Evolutionary conservation across 202 grass and related monocot species (phyloP).

Genomic region (Eragrostis tef): DNA sequence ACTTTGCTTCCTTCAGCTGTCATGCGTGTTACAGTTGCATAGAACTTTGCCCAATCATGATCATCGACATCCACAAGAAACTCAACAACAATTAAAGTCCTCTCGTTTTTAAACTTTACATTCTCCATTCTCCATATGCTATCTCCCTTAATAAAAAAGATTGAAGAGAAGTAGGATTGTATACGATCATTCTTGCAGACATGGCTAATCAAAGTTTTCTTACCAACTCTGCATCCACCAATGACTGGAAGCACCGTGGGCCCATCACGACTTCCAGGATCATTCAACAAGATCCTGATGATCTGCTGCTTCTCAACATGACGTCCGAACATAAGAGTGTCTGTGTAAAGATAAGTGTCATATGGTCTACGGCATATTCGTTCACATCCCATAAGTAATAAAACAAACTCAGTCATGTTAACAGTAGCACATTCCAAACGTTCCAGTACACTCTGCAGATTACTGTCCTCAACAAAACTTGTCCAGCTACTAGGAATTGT

Average conservation of each 20-base stretch:
- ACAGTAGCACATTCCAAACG: neutral
- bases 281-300: neutral
- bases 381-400: neutral
- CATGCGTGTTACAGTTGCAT: neutral
- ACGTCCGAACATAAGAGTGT: conserved; percentile 6
- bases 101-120: neutral
- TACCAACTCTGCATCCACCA: neutral
- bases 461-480: neutral
- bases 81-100: neutral
- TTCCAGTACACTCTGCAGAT: neutral
- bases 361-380: neutral
- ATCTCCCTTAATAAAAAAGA: neutral
- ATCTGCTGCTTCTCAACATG: conserved; percentile 10
- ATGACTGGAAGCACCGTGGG: neutral
- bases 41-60: neutral
- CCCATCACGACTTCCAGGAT: neutral
- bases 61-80: conserved; percentile 17
- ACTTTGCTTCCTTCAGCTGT: conserved; percentile 25
- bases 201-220: conserved; percentile 17
- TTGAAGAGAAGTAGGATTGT: neutral
- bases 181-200: conserved; percentile 23
- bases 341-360: neutral
- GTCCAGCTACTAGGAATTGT: neutral
- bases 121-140: neutral
- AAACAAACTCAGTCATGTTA: neutral